phyloP scores from a whole-genome alignment of 257 asterid genomes.

The Solanum chaucha region DNA sequence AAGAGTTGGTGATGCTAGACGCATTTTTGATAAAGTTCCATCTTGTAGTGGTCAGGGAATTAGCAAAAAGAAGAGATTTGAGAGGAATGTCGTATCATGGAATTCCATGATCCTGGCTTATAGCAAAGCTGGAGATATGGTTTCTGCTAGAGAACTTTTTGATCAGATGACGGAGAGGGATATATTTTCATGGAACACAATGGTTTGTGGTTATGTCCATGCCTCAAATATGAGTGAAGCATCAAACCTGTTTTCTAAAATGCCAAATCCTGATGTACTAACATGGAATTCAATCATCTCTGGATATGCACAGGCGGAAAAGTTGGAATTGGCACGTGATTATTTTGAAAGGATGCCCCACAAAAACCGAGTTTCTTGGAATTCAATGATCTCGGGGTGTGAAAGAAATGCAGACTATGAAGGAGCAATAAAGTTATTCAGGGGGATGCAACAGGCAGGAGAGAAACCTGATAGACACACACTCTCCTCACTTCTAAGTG shows the following conservation, averaged over 20 bases:
- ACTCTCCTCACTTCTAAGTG: conserved; percentile 65
- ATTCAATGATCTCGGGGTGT: conserved; percentile 66
- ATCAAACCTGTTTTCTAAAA: conserved; percentile 38
- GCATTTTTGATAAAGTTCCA: conserved; percentile 52
- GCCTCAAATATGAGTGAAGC: conserved; percentile 53
- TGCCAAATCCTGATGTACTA: conserved; percentile 49
- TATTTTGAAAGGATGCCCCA: conserved; percentile 55
- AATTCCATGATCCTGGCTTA: conserved; percentile 44
- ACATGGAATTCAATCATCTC: conserved; percentile 80
- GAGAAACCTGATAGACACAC: conserved; percentile 73
- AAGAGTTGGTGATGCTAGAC: conserved; percentile 50
- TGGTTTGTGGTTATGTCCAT: conserved; percentile 62
- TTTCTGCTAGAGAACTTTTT: conserved; percentile 57
- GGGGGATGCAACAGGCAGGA: conserved; percentile 59
- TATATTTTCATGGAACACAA: conserved; percentile 62
- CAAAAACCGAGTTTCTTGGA: conserved; percentile 64
- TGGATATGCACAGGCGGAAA: conserved; percentile 49
- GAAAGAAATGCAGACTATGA: conserved; percentile 42
- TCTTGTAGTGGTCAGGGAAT: neutral
- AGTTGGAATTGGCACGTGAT: conserved; percentile 44
- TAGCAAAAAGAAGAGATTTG: conserved; percentile 15
- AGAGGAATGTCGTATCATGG: conserved; percentile 62
- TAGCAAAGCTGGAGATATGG: conserved; percentile 50
- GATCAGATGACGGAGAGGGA: conserved; percentile 55
- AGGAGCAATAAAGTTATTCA: conserved; percentile 51